A percentile compares a stretch with the other conserved stretches of the same genome.
Evolutionary conservation across 352 stramenopile genomes (phyloP).

Genomic region (Globisporangium recalcitrans): DNA sequence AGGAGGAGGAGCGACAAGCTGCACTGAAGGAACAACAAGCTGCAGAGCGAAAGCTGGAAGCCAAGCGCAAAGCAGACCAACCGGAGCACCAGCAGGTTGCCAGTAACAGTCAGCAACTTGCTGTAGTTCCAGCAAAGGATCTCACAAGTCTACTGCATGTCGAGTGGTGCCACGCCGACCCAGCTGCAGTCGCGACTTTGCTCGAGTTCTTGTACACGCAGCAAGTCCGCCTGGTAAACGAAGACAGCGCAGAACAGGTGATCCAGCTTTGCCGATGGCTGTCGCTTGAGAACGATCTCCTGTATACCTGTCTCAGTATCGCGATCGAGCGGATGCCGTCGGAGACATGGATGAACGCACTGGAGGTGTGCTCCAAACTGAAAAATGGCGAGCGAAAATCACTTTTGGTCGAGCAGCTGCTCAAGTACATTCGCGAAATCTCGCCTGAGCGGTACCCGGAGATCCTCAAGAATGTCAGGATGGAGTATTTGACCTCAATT

Average conservation of each 20-base stretch:
- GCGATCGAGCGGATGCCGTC: slow-evolving; percentile 26
- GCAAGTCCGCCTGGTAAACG: slow-evolving; percentile 28
- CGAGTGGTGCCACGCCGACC: slow-evolving; percentile 29
- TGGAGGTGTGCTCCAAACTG: slow-evolving; percentile 27
- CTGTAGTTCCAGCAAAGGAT: not conserved
- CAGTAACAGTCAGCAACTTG: not conserved
- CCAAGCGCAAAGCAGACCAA: not conserved
- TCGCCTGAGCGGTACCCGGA: slow-evolving; percentile 18
- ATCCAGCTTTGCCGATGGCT: slow-evolving; percentile 45
- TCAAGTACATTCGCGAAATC: slow-evolving; percentile 30
- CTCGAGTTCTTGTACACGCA: slow-evolving; percentile 61
- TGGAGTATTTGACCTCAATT: slow-evolving; percentile 29
- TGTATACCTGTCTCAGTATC: slow-evolving; percentile 33
- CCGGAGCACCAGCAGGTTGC: too few species aligned
- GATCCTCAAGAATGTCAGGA: slow-evolving; percentile 29
- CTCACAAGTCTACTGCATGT: slow-evolving; percentile 26
- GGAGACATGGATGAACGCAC: slow-evolving; percentile 43
- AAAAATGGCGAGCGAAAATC: slow-evolving; percentile 14
- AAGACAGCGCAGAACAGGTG: slow-evolving; percentile 28
- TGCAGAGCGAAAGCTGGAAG: not conserved
- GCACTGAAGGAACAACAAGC: not conserved
- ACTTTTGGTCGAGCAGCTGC: slow-evolving; percentile 27
- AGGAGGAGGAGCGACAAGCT: not conserved
- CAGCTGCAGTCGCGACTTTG: slow-evolving; percentile 36
- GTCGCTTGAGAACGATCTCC: slow-evolving; percentile 29